A percentile compares a stretch with the other conserved stretches of the same genome.
Evolutionary conservation across 169 alveolate species (phyloP).

Genomic region (Eimeria praecox): DNA sequence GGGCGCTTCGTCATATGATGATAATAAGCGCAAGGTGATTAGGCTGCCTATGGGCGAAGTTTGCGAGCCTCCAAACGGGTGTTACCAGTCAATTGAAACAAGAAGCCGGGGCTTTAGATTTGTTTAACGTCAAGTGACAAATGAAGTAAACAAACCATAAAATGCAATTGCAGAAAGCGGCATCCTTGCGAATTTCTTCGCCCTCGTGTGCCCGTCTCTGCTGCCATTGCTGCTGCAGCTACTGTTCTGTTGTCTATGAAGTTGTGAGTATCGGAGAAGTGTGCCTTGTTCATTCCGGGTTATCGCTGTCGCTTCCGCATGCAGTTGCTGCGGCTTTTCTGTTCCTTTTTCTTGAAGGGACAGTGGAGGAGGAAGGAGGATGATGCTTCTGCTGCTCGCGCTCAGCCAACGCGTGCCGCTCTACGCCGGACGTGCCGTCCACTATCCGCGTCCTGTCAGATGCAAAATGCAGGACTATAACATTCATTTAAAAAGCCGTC

Average conservation of each 20-base stretch:
- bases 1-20: no score
- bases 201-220: not conserved
- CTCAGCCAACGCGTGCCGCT: slow-evolving; percentile 51
- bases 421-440: slow-evolving; percentile 71
- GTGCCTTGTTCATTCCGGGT: not conserved
- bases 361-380: not conserved
- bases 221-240: not conserved
- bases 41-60: no score
- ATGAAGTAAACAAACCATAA: not conserved
- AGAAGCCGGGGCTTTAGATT: no score
- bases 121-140: no score
- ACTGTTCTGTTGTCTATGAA: not conserved
- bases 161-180: no score
- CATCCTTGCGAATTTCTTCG: not conserved
- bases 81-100: no score
- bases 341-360: not conserved
- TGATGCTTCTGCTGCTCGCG: not conserved
- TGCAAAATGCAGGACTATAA: no score
- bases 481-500: no score
- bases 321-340: slow-evolving; percentile 25
- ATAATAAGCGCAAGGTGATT: no score
- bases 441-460: slow-evolving; percentile 52
- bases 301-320: not conserved
- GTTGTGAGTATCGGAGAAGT: no score
- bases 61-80: no score